Evolutionary conservation across 164 flowering plant genomes (phyloP).

Genomic region (Magnolia officinalis): DNA sequence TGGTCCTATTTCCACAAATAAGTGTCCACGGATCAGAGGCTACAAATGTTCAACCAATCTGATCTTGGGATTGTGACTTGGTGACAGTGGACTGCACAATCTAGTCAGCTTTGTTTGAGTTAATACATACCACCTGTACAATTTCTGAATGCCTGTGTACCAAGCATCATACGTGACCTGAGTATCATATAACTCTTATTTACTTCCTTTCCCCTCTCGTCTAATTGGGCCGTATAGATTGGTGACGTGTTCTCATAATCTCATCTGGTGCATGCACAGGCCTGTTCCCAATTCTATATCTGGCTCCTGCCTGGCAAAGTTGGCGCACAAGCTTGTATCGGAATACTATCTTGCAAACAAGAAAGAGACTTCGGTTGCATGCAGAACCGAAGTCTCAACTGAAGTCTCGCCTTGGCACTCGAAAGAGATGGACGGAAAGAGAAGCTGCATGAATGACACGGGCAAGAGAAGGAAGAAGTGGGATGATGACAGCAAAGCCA

Average conservation of each 20-base stretch:
- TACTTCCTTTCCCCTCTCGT: neutral
- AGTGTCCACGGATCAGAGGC: no score
- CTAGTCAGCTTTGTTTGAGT: no score
- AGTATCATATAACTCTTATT: neutral
- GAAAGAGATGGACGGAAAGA: neutral
- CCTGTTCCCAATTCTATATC: constrained; percentile 26
- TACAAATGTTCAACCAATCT: no score
- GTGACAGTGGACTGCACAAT: no score
- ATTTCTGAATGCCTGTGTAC: no score
- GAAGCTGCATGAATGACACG: neutral
- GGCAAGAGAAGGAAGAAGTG: neutral
- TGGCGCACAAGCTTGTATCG: constrained; percentile 27
- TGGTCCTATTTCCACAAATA: no score
- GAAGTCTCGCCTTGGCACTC: neutral
- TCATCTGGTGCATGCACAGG: constrained; percentile 11
- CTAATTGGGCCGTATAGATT: neutral
- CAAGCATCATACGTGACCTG: no score
- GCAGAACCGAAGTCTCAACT: neutral
- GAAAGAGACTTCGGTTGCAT: neutral
- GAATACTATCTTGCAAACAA: constrained; percentile 8
- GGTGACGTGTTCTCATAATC: neutral
- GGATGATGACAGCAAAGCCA: neutral
- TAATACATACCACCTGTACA: no score
- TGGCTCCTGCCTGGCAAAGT: constrained; percentile 25
- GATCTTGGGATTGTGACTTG: no score